Percentiles rank a stretch among this genome's conserved stretches.
These are phyloP conservation scores for Xylaria venustula DNA, from an alignment of 495 filamentous ascomycete species.

Conservation along the genomic window DNA sequence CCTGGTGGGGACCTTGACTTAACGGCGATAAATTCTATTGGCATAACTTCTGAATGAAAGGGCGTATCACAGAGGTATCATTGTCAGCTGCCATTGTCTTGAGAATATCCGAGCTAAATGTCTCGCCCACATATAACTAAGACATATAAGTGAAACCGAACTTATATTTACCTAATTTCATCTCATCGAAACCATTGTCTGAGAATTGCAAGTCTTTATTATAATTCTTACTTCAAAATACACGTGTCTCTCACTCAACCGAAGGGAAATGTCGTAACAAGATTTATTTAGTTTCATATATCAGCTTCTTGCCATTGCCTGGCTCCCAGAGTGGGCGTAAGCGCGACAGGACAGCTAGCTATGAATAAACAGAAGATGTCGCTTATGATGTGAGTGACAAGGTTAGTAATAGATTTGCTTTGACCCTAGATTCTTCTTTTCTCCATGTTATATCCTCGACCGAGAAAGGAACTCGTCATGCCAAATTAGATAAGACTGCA, in stretches of 20 bases:
- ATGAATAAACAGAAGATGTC: not conserved
- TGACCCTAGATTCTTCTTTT: not conserved
- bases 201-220: not conserved
- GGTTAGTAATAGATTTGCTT: not conserved
- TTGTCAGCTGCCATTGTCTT: too few species aligned
- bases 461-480: not conserved
- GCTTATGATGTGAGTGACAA: not conserved
- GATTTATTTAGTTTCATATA: not conserved
- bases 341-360: not conserved
- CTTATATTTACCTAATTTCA: too few species aligned
- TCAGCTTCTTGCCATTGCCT: not conserved
- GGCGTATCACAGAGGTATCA: too few species aligned
- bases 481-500: not conserved
- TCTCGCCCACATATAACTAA: too few species aligned
- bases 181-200: too few species aligned
- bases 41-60: too few species aligned
- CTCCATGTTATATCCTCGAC: constrained; percentile 4
- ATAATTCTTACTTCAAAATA: not conserved
- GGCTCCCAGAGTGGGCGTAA: not conserved
- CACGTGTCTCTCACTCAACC: not conserved
- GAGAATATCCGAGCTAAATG: too few species aligned
- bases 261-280: not conserved
- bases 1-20: too few species aligned
- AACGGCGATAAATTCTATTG: too few species aligned
- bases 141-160: too few species aligned